Evolutionary conservation across 257 asterid species (phyloP).

Genomic region (Lycium barbarum): DNA sequence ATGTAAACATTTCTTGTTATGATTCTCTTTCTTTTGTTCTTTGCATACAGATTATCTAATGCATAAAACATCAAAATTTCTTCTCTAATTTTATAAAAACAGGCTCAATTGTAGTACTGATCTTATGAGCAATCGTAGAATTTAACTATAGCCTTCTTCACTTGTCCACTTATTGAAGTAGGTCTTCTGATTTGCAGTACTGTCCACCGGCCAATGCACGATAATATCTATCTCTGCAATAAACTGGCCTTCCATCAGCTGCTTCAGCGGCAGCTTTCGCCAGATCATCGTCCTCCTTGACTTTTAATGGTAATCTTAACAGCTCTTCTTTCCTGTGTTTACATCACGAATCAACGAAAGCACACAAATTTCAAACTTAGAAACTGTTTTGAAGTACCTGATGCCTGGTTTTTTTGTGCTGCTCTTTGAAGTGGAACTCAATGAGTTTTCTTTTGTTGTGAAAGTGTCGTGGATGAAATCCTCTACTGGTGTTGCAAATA

Average conservation of each 20-base stretch:
- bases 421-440: slow-evolving; percentile 54
- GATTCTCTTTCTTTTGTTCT: not conserved
- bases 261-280: slow-evolving; percentile 87
- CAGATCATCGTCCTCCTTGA: slow-evolving; percentile 71
- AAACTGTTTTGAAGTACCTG: slow-evolving; percentile 49
- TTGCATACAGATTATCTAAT: not conserved
- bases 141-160: not conserved
- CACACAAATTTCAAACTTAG: not conserved
- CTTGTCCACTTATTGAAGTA: slow-evolving; percentile 41
- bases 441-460: slow-evolving; percentile 45
- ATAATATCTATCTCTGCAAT: slow-evolving; percentile 80
- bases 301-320: slow-evolving; percentile 72
- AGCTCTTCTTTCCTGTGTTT: slow-evolving; percentile 75
- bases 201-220: slow-evolving; percentile 87
- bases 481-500: slow-evolving; percentile 82
- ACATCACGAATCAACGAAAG: not conserved
- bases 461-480: slow-evolving; percentile 60
- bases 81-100: not conserved
- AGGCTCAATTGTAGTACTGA: slow-evolving; percentile 3
- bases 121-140: not conserved
- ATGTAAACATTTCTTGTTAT: not conserved
- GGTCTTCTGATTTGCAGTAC: slow-evolving; percentile 85
- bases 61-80: slow-evolving; percentile 4
- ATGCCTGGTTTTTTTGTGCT: slow-evolving; percentile 55
- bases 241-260: slow-evolving; percentile 83